Conservation (phyloP, 192 early-diverging fungal genomes). For the Coemansia guatemalensis region DNA sequence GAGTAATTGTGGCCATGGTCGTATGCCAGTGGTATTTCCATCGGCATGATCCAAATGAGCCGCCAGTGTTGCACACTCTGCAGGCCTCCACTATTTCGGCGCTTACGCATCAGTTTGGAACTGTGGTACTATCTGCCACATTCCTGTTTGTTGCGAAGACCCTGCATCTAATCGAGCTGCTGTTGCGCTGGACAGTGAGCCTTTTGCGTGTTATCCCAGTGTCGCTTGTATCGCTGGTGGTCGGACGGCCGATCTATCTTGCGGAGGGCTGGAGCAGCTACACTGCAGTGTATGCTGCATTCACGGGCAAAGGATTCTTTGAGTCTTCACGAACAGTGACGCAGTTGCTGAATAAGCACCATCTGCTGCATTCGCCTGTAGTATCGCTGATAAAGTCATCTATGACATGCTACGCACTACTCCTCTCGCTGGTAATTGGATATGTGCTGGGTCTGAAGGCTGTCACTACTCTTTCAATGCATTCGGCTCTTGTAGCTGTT, state of each 20-base stretch:
- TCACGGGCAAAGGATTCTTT: slow-evolving; percentile 43
- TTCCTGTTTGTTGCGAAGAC: slow-evolving; percentile 32
- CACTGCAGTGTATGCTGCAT: slow-evolving; percentile 41
- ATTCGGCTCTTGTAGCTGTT: slow-evolving; percentile 33
- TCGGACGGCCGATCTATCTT: slow-evolving; percentile 33
- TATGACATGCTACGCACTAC: slow-evolving; percentile 44
- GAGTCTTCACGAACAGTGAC: slow-evolving; percentile 33
- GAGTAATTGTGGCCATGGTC: slow-evolving; percentile 35
- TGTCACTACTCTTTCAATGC: slow-evolving; percentile 16
- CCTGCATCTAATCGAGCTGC: slow-evolving; percentile 34
- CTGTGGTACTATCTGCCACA: slow-evolving; percentile 36
- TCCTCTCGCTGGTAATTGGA: slow-evolving; percentile 37
- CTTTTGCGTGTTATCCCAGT: slow-evolving; percentile 33
- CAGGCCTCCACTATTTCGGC: slow-evolving; percentile 44
- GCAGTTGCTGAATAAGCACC: slow-evolving; percentile 29
- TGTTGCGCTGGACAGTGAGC: slow-evolving; percentile 31
- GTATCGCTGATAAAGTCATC: slow-evolving; percentile 49
- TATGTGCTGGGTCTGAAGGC: slow-evolving; percentile 38
- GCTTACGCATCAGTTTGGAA: slow-evolving; percentile 37
- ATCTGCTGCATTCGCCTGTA: slow-evolving; percentile 45
- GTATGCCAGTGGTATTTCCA: slow-evolving; percentile 55
- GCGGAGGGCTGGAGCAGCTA: slow-evolving; percentile 43
- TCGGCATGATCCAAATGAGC: slow-evolving; percentile 45
- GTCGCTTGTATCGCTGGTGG: slow-evolving; percentile 29
- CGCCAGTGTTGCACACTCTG: slow-evolving; percentile 38